Conservation (phyloP, 208 protist genomes). For the Wallacemonas sp. region DNA sequence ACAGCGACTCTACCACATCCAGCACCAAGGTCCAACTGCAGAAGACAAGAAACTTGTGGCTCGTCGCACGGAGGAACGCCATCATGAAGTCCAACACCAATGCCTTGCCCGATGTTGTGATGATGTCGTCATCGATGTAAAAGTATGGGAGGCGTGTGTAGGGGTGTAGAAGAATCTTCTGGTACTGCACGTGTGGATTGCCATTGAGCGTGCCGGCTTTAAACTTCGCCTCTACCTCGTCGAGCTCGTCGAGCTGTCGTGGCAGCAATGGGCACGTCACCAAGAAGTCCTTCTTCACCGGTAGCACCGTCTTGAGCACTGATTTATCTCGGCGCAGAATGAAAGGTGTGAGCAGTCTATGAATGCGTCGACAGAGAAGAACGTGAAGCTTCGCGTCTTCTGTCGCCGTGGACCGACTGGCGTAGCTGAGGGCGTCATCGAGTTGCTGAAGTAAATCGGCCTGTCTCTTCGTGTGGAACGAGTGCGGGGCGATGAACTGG, state of each 20-base stretch:
- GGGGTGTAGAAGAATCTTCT: conserved; percentile 84
- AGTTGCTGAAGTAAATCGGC: conserved; percentile 40
- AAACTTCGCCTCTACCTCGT: conserved; percentile 21
- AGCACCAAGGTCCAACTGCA: conserved; percentile 91
- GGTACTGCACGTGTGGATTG: conserved; percentile 50
- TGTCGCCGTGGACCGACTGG: conserved; percentile 24
- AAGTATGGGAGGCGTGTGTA: conserved; percentile 75
- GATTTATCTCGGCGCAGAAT: conserved; percentile 46
- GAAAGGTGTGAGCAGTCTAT: conserved; percentile 47
- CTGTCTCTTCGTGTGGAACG: conserved; percentile 39
- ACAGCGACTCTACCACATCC: conserved; percentile 74
- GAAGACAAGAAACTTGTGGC: conserved; percentile 95
- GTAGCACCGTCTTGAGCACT: conserved; percentile 34
- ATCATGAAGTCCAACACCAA: conserved; percentile 89
- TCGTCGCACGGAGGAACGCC: conserved; percentile 37
- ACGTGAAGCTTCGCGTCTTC: conserved; percentile 44
- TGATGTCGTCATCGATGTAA: conserved; percentile 61
- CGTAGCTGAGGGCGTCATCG: conserved; percentile 32
- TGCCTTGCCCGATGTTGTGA: conserved; percentile 73
- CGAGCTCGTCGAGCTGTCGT: conserved; percentile 32
- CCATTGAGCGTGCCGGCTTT: conserved; percentile 27
- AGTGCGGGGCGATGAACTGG: conserved; percentile 85
- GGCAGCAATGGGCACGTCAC: conserved; percentile 50
- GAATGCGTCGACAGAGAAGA: conserved; percentile 42
- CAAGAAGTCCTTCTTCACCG: conserved; percentile 36